Evolutionary conservation across 2,329 filamentous ascomycete genomes (phyloP).

Genomic region (Pseudogymnoascus sp.): DNA sequence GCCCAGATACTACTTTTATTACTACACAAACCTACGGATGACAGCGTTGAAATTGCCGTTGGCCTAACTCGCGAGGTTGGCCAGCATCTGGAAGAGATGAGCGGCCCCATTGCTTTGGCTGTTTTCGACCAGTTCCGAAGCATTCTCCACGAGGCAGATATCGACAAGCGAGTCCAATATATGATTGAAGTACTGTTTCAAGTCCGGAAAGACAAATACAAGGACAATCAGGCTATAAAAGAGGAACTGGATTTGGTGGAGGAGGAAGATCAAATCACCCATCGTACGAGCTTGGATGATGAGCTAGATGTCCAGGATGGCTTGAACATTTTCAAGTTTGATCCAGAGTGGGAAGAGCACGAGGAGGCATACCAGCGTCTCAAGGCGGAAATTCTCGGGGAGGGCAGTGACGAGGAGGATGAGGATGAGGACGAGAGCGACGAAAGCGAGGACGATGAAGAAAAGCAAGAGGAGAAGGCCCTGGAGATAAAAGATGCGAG

Average conservation of each 20-base stretch:
- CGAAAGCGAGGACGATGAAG: conserved; percentile 62
- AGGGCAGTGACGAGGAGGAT: conserved; percentile 77
- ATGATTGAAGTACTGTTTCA: conserved; percentile 98
- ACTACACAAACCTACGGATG: conserved; percentile 90
- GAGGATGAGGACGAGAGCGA: conserved; percentile 56
- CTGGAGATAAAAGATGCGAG: conserved; percentile 97
- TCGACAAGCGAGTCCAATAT: conserved; percentile 97
- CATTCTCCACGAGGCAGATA: conserved; percentile 91
- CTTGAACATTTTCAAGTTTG: conserved; percentile 93
- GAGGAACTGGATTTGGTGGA: conserved; percentile 93
- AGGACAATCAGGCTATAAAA: conserved; percentile 82
- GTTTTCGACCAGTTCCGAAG: conserved; percentile 95
- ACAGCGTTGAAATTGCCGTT: conserved; percentile 95
- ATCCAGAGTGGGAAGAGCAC: conserved; percentile 80
- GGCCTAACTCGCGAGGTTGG: conserved; percentile 88
- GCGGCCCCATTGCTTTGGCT: conserved; percentile 71
- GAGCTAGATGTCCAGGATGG: conserved; percentile 77
- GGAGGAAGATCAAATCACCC: conserved; percentile 96
- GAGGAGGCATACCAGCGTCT: conserved; percentile 84
- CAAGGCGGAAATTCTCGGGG: conserved; percentile 88
- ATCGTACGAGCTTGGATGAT: conserved; percentile 73
- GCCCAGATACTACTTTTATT: conserved; percentile 89
- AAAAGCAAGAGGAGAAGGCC: conserved; percentile 68
- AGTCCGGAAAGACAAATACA: conserved; percentile 91
- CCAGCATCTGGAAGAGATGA: conserved; percentile 93